These are phyloP conservation scores for Euphorbia schlechtendalii DNA, from an alignment of 441 rosid genomes.

Conservation along the genomic window DNA sequence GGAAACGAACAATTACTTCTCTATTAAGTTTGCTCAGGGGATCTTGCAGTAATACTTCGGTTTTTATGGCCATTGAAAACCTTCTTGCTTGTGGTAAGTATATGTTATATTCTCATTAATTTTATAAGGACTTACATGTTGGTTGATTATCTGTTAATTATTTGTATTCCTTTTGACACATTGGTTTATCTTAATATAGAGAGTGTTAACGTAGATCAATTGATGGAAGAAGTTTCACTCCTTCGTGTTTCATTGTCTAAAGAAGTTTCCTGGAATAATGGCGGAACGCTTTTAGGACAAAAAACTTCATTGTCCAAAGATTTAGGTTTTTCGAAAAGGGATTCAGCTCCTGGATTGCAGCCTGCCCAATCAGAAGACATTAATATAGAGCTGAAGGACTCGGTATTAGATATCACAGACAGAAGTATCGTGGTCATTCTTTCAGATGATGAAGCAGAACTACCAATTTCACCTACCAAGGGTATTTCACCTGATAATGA, in stretches of 20 bases:
- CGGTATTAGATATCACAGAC: conserved; percentile 24
- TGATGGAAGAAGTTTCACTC: conserved; percentile 56
- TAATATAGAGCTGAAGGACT: conserved; percentile 34
- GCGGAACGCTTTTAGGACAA: conserved; percentile 22
- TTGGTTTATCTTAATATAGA: conserved; percentile 40
- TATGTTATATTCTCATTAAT: conserved; percentile 7
- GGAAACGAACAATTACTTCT: conserved; percentile 73
- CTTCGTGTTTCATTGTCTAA: conserved; percentile 54
- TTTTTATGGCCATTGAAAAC: conserved; percentile 48
- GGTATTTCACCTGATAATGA: conserved; percentile 20
- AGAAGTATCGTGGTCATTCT: conserved; percentile 37
- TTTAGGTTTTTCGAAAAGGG: conserved; percentile 20
- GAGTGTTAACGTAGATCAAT: conserved; percentile 48
- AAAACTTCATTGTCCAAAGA: conserved; percentile 22
- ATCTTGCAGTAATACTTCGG: conserved; percentile 34
- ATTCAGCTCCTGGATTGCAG: conserved; percentile 25
- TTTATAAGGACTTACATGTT: conserved; percentile 14
- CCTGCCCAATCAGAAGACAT: conserved; percentile 30
- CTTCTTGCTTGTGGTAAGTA: conserved; percentile 64
- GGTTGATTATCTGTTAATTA: conserved; percentile 10
- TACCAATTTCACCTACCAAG: conserved; percentile 30
- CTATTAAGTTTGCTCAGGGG: conserved; percentile 52
- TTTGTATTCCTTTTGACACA: conserved; percentile 10
- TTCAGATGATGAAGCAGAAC: conserved; percentile 62
- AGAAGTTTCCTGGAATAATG: conserved; percentile 28